phyloP scores from a whole-genome alignment of 352 stramenopile species.

The Peronospora destructor region DNA sequence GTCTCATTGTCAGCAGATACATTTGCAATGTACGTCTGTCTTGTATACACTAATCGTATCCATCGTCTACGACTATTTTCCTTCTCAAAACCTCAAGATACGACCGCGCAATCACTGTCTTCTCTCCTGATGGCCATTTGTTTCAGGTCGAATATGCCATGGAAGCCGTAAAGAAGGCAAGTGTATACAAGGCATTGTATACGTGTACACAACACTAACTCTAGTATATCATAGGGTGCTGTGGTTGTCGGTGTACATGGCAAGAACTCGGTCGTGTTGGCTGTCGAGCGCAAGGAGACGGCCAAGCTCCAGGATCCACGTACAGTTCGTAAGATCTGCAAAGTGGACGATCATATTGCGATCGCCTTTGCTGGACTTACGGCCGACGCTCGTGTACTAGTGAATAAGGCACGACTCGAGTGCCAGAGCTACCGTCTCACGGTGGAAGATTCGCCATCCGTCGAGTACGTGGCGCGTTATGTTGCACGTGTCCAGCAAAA shows the following conservation, averaged over 20 bases:
- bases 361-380: conserved; percentile 98
- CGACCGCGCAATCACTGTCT: conserved; percentile 99
- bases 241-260: conserved; percentile 96
- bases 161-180: conserved; percentile 95
- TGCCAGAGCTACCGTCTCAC: conserved; percentile 98
- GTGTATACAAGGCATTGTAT: conserved; percentile 1
- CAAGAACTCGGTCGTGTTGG: conserved; percentile 93
- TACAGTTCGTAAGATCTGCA: conserved; percentile 98
- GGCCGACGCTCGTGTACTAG: conserved; percentile 95
- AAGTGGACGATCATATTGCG: conserved; percentile 96
- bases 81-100: conserved; percentile 70
- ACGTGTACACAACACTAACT: conserved; percentile 3
- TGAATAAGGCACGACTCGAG: conserved; percentile 96
- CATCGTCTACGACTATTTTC: neutral
- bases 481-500: conserved; percentile 96
- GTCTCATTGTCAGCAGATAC: neutral
- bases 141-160: conserved; percentile 99
- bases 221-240: conserved; percentile 57
- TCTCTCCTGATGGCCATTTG: conserved; percentile 98
- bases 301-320: conserved; percentile 94
- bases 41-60: neutral
- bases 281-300: conserved; percentile 87
- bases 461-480: conserved; percentile 97
- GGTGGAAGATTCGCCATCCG: conserved; percentile 88
- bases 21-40: no score